Percentiles rank a stretch among this genome's conserved stretches.
These are phyloP conservation scores for Solanum acaule DNA, from an alignment of 257 asterid species.

Conservation along the genomic window DNA sequence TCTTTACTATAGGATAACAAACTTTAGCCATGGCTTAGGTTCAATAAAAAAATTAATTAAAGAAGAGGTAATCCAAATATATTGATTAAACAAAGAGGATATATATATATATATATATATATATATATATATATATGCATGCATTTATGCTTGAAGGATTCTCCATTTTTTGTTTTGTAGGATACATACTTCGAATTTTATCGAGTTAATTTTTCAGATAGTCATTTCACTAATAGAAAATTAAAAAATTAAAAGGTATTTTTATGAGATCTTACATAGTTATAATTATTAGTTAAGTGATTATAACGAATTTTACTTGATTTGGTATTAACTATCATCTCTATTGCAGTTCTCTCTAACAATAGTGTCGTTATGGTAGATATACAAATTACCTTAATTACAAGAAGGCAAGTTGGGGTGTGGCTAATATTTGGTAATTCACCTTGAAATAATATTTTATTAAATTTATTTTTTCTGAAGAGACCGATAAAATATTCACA, in stretches of 20 bases:
- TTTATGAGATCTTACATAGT: too few species aligned
- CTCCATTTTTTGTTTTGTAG: not conserved
- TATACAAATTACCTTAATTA: not conserved
- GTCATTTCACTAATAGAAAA: too few species aligned
- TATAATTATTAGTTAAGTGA: not conserved
- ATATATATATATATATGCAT: not conserved
- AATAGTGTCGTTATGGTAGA: not conserved
- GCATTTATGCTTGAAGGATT: not conserved
- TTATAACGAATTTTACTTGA: not conserved
- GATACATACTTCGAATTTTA: not conserved
- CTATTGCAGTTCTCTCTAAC: not conserved
- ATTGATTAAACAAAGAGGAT: not conserved
- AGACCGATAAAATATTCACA: not conserved
- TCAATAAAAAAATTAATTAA: not conserved
- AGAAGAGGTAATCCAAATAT: not conserved
- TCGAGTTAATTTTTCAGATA: too few species aligned
- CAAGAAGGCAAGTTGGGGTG: not conserved
- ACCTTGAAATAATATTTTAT: not conserved
- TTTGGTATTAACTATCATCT: not conserved
- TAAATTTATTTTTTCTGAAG: not conserved
- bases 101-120: too few species aligned
- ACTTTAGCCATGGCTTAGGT: not conserved
- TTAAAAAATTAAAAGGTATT: too few species aligned
- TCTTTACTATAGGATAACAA: not conserved
- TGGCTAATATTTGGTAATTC: not conserved